Evolutionary conservation across 192 early-diverging fungal genomes (phyloP).

Genomic region (Borealophlyctis nickersoniae): DNA sequence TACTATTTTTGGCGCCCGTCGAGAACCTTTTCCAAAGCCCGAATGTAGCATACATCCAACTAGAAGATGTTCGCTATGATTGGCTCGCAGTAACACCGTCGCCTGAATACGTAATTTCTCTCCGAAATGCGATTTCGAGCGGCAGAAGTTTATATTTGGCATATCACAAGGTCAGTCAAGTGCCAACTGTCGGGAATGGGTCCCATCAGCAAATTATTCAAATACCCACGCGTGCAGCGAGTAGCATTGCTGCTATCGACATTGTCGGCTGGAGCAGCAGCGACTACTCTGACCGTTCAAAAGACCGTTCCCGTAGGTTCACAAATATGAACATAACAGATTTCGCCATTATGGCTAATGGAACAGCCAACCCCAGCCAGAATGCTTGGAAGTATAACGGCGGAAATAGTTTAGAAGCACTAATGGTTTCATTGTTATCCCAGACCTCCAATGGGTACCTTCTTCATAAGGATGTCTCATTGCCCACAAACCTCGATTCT

Average conservation of each 20-base stretch:
- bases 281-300: neutral
- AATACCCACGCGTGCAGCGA: neutral
- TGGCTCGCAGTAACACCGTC: neutral
- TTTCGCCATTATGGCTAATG: neutral
- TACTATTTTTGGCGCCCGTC: neutral
- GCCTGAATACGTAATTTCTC: neutral
- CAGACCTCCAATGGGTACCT: neutral
- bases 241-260: neutral
- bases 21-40: neutral
- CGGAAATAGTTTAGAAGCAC: neutral
- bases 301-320: neutral
- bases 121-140: neutral
- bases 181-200: neutral
- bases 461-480: neutral
- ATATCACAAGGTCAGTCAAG: neutral
- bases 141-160: neutral
- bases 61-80: neutral
- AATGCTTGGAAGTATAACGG: neutral
- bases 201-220: neutral
- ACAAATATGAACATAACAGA: neutral
- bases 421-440: neutral
- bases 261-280: neutral
- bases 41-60: neutral
- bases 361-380: neutral
- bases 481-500: neutral